A percentile compares a stretch with the other conserved stretches of the same genome.
Conservation (phyloP, 2,329 filamentous ascomycete genomes). For the Aspergillus terreus region DNA sequence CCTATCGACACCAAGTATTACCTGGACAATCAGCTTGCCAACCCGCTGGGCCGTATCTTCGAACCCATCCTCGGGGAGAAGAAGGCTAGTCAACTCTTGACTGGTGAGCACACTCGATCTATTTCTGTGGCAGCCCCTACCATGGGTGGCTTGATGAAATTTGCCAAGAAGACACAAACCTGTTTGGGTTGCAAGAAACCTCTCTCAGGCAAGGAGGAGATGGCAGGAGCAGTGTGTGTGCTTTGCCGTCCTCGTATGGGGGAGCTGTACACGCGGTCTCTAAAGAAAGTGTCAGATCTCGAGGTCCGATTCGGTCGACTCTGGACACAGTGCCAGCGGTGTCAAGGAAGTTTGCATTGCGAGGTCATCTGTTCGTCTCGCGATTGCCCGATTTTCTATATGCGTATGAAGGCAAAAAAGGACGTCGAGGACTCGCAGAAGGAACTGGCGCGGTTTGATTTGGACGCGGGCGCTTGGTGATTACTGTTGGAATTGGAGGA, state of each 20-base stretch:
- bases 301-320: constrained; percentile 88
- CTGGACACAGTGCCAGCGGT: constrained; percentile 98
- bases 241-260: constrained; percentile 81
- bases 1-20: constrained; percentile 99
- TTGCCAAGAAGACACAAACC: constrained; percentile 93
- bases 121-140: constrained; percentile 90
- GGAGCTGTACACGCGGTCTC: constrained; percentile 88
- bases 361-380: constrained; percentile 96
- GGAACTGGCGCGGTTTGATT: constrained; percentile 85
- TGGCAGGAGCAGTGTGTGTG: constrained; percentile 78
- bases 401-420: constrained; percentile 99
- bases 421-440: constrained; percentile 93
- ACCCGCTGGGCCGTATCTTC: constrained; percentile 91
- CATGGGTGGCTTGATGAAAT: constrained; percentile 95
- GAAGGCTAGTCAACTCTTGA: constrained; percentile 79
- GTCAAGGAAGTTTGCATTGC: constrained; percentile 95
- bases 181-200: constrained; percentile 99
- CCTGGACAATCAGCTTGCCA: constrained; percentile 95
- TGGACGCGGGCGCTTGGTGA: constrained; percentile 70
- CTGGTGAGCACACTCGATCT: constrained; percentile 89
- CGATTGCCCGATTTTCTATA: constrained; percentile 99
- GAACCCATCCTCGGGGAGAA: constrained; percentile 95
- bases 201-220: constrained; percentile 73
- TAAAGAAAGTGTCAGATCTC: constrained; percentile 83
- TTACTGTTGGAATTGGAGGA: neutral